Conservation (phyloP, 768 basidiomycete species). For the Termitomyces sp. region DNA sequence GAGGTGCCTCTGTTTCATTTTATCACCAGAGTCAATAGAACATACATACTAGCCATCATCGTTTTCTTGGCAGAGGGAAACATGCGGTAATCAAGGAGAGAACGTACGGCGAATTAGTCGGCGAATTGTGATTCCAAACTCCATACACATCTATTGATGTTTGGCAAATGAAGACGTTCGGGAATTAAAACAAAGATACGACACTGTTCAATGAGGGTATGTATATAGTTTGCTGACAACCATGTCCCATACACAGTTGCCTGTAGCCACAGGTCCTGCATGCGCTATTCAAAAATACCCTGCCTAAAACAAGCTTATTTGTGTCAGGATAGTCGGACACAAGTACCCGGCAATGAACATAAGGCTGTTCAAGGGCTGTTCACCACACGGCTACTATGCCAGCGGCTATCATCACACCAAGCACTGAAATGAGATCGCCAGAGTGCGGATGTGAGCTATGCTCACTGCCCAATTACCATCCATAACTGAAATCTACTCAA, state of each 20-base stretch:
- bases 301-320: background rate
- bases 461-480: conserved; percentile 24
- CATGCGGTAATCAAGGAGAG: background rate
- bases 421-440: conserved; percentile 20
- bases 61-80: too few species aligned
- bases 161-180: conserved; percentile 22
- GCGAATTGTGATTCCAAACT: conserved; percentile 36
- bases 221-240: conserved; percentile 22
- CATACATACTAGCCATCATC: background rate
- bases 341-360: conserved; percentile 44
- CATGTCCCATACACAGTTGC: conserved; percentile 36
- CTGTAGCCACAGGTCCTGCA: conserved; percentile 32
- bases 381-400: conserved; percentile 40
- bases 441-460: background rate
- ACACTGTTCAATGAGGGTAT: background rate
- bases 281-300: conserved; percentile 35
- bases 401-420: conserved; percentile 35
- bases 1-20: conserved; percentile 8
- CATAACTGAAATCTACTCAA: too few species aligned
- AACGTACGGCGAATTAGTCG: conserved; percentile 28
- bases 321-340: background rate
- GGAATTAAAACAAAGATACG: conserved; percentile 15
- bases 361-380: conserved; percentile 39
- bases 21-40: background rate
- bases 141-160: conserved; percentile 27